Percentiles rank a stretch among this genome's conserved stretches.
phyloP scores from a whole-genome alignment of 257 asterid species.

The Perilla frutescens region DNA sequence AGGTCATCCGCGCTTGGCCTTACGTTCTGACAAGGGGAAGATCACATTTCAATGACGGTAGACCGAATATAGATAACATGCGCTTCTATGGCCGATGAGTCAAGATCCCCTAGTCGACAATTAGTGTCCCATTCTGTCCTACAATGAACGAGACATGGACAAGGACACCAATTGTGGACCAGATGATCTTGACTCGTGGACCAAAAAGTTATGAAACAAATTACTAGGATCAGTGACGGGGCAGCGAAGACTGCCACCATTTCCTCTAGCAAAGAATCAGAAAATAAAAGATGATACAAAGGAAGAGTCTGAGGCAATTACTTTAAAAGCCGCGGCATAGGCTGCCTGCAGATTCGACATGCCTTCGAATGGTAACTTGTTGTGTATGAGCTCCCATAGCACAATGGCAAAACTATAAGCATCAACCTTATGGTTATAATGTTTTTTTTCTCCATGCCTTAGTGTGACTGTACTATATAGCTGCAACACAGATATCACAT shows the following conservation, averaged over 20 bases:
- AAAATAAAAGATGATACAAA: neutral
- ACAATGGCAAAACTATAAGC: conserved; percentile 98
- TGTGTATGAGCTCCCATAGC: conserved; percentile 94
- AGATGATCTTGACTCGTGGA: no score
- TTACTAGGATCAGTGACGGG: no score
- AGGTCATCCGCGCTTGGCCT: conserved; percentile 91
- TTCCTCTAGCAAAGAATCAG: no score
- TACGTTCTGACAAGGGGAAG: conserved; percentile 57
- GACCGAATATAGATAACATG: neutral
- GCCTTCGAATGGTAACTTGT: conserved; percentile 84
- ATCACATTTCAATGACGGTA: neutral
- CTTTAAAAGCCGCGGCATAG: conserved; percentile 98
- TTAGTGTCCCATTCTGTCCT: no score
- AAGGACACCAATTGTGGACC: no score
- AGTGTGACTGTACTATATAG: conserved; percentile 95
- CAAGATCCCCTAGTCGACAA: no score
- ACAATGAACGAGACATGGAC: no score
- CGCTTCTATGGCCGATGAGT: no score
- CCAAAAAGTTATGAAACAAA: no score
- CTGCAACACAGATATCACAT: conserved; percentile 45
- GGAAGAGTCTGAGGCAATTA: conserved; percentile 37
- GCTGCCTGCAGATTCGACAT: conserved; percentile 99
- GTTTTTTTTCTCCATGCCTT: conserved; percentile 97
- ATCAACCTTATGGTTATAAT: conserved; percentile 95
- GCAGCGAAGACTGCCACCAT: no score